These are phyloP conservation scores for Neostapfia colusana DNA, from an alignment of 176 grass and related monocot species.

Conservation along the genomic window DNA sequence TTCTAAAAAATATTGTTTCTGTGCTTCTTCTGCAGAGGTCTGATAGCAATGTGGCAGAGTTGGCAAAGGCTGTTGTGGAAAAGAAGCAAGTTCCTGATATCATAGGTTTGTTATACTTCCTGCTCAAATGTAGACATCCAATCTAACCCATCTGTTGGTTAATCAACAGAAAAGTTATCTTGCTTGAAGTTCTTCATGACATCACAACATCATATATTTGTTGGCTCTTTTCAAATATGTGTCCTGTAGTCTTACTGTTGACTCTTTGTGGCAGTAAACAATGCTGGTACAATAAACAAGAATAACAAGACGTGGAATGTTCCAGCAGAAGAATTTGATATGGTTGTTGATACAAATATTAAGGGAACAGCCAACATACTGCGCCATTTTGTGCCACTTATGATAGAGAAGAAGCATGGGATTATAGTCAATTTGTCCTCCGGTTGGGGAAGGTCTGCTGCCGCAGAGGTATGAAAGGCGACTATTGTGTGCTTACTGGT, in stretches of 20 bases:
- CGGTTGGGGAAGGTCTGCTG: constrained; percentile 95
- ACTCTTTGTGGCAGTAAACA: constrained; percentile 68
- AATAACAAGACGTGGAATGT: constrained; percentile 96
- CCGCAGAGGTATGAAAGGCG: constrained; percentile 63
- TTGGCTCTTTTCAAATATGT: background rate
- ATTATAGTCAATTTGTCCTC: constrained; percentile 91
- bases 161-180: constrained; percentile 5
- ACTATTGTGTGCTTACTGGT: background rate
- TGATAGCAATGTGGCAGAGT: constrained; percentile 65
- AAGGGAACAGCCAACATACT: constrained; percentile 86
- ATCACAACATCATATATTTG: background rate
- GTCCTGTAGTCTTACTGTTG: constrained; percentile 38
- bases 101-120: constrained; percentile 61
- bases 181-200: background rate
- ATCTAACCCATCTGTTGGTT: background rate
- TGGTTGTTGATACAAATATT: constrained; percentile 90
- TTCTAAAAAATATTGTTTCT: background rate
- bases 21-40: constrained; percentile 67
- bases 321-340: constrained; percentile 91
- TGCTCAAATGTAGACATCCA: background rate
- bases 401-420: constrained; percentile 91
- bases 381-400: constrained; percentile 86
- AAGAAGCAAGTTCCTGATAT: constrained; percentile 74
- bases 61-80: constrained; percentile 77
- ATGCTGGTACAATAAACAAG: constrained; percentile 90